A percentile compares a stretch with the other conserved stretches of the same genome.
Conservation (phyloP, 2,329 filamentous ascomycete species). For the Aurifilum marmelostoma region DNA sequence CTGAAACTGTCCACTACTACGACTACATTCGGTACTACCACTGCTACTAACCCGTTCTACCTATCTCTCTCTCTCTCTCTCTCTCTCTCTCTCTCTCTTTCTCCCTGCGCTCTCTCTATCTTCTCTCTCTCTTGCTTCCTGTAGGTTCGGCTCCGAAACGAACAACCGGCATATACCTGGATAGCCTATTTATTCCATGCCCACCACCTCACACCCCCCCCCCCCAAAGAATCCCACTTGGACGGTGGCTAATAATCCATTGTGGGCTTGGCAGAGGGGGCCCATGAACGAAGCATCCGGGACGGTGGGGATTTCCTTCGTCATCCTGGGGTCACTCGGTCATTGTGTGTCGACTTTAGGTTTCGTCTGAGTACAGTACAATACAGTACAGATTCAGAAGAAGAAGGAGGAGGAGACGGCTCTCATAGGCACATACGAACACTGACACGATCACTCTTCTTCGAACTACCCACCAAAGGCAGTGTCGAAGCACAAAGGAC, state of each 20-base stretch:
- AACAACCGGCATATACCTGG: neutral
- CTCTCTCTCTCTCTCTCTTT: neutral
- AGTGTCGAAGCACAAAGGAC: neutral
- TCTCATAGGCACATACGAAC: neutral
- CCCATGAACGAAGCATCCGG: neutral
- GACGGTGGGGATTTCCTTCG: neutral
- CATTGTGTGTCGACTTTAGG: neutral
- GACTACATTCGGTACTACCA: too few species aligned
- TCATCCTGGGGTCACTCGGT: neutral
- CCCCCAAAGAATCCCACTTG: neutral
- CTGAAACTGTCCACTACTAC: neutral
- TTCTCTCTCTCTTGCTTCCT: neutral
- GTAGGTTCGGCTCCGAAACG: neutral
- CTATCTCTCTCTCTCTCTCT: neutral
- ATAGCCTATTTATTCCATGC: neutral
- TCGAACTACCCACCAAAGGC: too few species aligned
- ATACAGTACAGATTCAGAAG: neutral
- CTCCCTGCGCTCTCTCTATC: too few species aligned
- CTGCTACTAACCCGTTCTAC: too few species aligned
- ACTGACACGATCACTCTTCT: neutral
- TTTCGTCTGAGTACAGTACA: neutral
- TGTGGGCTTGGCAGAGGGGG: slow-evolving; percentile 1
- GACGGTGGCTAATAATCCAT: slow-evolving; percentile 4
- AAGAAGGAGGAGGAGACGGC: too few species aligned
- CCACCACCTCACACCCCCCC: too few species aligned